Base-by-base conservation (phyloP, 352 stramenopile genomes). In the Globisporangium uncinulatum region DNA sequence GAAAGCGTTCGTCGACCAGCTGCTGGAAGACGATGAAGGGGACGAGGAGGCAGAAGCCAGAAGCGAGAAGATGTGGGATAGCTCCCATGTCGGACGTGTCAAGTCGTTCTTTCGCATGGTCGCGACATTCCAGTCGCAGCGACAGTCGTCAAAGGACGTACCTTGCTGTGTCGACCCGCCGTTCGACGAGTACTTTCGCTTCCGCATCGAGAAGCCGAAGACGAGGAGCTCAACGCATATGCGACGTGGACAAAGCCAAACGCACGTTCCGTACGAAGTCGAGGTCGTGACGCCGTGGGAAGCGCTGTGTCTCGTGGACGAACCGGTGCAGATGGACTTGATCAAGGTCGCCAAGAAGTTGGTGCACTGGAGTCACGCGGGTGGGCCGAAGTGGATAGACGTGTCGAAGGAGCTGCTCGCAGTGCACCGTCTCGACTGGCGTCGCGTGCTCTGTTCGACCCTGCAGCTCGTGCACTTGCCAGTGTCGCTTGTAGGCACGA, bases 1-100 rank as follows among this genome's bases (percentile, higher is more conserved):
- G 0, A 79, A 74, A 19, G 83, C 83, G 11, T 93, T 93, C 39
- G 70, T 93, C 6, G 83, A 93, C n/a, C 73, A 89, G 24, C 53
- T 92, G 6, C 54, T 78, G 2, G 59, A 71, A 10, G 62, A 70
- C 24, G 68, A 57, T 3, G 65, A 66, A 17, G 39, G 58, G 6
- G 53, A 70, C 6, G 60, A 56, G 3, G 61, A 53, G 29, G 39
- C 58, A 19, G 59, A 57, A 14, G 55, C 67, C 5, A 48, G 29
- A 13, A 39, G 13, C 32, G 13, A 29, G 14, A 7, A 3, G 31
- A 46, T 15, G 14, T 9, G 6, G 19, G 53, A 31, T 0, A 36
- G 10, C 8, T 56, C 63, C 19, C 62, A 53, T 0, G 62, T 88
- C 39, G 79, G 76, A 6, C 65, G 68, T 2, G 74, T 82, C 5